Base-by-base conservation (phyloP, 179 eudicot genomes). In the Beta corolliflora region DNA sequence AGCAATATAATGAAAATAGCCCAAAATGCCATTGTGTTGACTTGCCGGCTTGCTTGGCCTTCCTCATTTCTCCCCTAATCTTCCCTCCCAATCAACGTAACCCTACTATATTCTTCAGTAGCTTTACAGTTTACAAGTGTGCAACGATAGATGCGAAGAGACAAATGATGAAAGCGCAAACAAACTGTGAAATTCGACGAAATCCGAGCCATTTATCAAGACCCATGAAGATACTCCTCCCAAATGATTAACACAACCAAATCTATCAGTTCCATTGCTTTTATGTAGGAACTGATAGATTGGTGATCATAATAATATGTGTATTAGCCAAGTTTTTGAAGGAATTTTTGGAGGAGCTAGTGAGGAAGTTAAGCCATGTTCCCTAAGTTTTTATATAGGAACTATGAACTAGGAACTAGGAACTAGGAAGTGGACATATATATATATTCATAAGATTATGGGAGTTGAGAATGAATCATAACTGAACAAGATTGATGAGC, bases 11-110 rank as follows among this genome's bases (percentile, higher is more conserved):
- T 18, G 9, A 75, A 6, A n/a, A 66, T 78, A 78, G 82, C 82
- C 81, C 45, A 64, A 82, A 73, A 54, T 74, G 82, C 85, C 85
- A 82, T 53, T 65, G n/a, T 46, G 25, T 55, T 83, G 85, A 83
- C 85, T 83, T 83, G 85, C 85, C 85, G 82, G 79, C 45, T 78
- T 79, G 82, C 78, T 83, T 79, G 85, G 9, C 64, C 15, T 79
- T 79, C 81, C 71, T 73, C 85, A 65, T 74, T 44, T 29, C 36
- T 67, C 75, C 45, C 66, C 7, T 9, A 18, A 16, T 73, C 2
- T 18, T 16, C 4, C 10, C 12, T 12, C 25, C 18, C n/a, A n/a
- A n/a, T n/a, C n/a, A n/a, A n/a, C n/a, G n/a, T n/a, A n/a, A n/a
- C n/a, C n/a, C 19, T 55, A 10, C n/a, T n/a, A n/a, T n/a, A n/a